phyloP scores from a whole-genome alignment of 2,329 filamentous ascomycete genomes.

The Aspergillus fijiensis region DNA sequence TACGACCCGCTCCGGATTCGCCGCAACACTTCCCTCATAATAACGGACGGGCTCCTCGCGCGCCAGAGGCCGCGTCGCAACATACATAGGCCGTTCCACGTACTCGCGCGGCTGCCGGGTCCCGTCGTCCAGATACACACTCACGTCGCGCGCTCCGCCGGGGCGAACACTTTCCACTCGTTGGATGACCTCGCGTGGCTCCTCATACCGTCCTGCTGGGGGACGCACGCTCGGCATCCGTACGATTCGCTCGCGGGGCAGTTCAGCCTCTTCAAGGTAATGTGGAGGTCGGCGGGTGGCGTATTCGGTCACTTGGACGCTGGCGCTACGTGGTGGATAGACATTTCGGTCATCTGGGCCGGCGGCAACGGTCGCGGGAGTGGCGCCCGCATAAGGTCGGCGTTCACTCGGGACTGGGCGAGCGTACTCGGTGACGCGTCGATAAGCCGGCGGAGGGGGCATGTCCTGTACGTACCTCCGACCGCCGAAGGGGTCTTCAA shows the following conservation, averaged over 20 bases:
- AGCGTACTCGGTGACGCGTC: conserved; percentile 40
- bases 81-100: conserved; percentile 43
- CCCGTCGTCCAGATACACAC: conserved; percentile 44
- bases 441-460: conserved; percentile 45
- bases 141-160: conserved; percentile 41
- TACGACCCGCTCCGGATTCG: conserved; percentile 31
- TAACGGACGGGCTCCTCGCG: conserved; percentile 34
- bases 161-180: conserved; percentile 46
- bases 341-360: conserved; percentile 36
- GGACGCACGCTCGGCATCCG: conserved; percentile 62
- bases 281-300: conserved; percentile 35
- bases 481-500: conserved; percentile 43
- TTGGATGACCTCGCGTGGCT: conserved; percentile 39
- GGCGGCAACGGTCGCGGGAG: conserved; percentile 11
- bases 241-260: conserved; percentile 57
- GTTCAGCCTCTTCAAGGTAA: conserved; percentile 61
- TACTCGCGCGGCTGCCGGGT: conserved; percentile 50
- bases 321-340: conserved; percentile 35
- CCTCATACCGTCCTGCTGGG: conserved; percentile 45
- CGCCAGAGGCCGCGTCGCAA: conserved; percentile 34
- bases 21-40: conserved; percentile 31
- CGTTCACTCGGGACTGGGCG: conserved; percentile 33
- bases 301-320: conserved; percentile 46
- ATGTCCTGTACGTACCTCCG: conserved; percentile 47
- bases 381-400: conserved; percentile 27